Evolutionary conservation across 1,139 yeast species (phyloP).

Genomic region (Pichia inconspicua): DNA sequence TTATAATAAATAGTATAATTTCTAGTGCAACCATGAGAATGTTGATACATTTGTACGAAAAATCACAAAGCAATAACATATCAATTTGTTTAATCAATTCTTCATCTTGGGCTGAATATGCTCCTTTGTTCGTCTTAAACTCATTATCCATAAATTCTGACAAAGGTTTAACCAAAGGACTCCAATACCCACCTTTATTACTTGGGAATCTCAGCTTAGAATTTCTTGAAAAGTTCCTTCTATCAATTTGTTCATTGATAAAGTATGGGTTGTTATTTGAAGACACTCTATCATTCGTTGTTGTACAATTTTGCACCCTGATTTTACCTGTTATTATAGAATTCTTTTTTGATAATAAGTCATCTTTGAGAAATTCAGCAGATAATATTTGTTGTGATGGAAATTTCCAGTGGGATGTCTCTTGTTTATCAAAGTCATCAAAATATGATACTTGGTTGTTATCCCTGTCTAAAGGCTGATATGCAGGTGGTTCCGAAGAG

Average conservation of each 20-base stretch:
- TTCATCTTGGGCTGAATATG: constrained; percentile 4
- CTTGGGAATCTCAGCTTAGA: constrained; percentile 1
- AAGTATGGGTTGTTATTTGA: not conserved
- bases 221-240: constrained; percentile 1
- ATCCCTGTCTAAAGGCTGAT: not conserved
- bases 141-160: constrained; percentile 5
- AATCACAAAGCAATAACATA: not conserved
- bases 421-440: not conserved
- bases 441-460: no score
- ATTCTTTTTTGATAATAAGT: no score
- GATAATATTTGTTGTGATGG: not conserved
- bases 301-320: no score
- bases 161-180: constrained; percentile 2
- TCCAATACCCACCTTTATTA: constrained; percentile 2
- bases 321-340: no score
- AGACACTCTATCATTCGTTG: not conserved
- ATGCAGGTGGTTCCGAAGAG: not conserved
- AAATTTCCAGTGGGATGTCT: not conserved
- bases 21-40: constrained; percentile 2
- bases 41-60: constrained; percentile 2
- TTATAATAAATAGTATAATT: not conserved
- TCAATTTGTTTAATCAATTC: constrained; percentile 5
- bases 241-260: not conserved
- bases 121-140: not conserved
- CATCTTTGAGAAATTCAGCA: no score